phyloP scores from a whole-genome alignment of 2,329 filamentous ascomycete genomes.

The Fusarium camptoceras region DNA sequence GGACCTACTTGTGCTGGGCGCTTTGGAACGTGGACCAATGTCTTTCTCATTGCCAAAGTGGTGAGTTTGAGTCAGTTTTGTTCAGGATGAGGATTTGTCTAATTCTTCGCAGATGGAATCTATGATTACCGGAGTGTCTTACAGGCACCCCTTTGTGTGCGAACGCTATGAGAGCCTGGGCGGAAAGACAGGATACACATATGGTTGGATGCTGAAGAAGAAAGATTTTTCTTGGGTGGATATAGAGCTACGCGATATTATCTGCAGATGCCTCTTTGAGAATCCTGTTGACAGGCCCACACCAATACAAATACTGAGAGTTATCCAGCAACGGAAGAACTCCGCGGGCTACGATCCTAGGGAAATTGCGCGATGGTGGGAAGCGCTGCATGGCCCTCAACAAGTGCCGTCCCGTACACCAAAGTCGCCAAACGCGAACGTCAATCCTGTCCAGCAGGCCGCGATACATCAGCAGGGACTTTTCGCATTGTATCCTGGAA shows the following conservation, averaged over 20 bases:
- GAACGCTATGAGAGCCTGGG: background rate
- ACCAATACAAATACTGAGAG: slow-evolving; percentile 36
- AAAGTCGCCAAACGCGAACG: background rate
- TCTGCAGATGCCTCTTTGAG: slow-evolving; percentile 46
- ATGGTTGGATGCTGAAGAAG: slow-evolving; percentile 40
- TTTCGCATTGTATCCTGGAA: background rate
- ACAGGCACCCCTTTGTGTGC: slow-evolving; percentile 27
- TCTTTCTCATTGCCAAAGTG: slow-evolving; percentile 46
- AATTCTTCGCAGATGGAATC: slow-evolving; percentile 45
- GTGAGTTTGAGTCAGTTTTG: slow-evolving; percentile 28
- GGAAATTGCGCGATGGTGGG: slow-evolving; percentile 40
- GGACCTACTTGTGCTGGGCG: slow-evolving; percentile 42
- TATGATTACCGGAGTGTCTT: slow-evolving; percentile 35
- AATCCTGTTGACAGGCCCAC: slow-evolving; percentile 45
- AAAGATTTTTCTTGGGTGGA: slow-evolving; percentile 32
- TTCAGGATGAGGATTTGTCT: slow-evolving; percentile 1
- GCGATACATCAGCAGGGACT: background rate
- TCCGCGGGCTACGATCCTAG: slow-evolving; percentile 31
- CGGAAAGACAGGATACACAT: slow-evolving; percentile 20
- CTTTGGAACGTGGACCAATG: slow-evolving; percentile 48
- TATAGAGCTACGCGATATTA: slow-evolving; percentile 33
- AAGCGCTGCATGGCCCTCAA: background rate
- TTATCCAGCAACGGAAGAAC: slow-evolving; percentile 36
- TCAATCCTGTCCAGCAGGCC: background rate
- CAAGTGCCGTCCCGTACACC: background rate